A percentile compares a stretch with the other conserved stretches of the same genome.
Conservation (phyloP, 129 eudicot species). For the Smallanthus sonchifolius region DNA sequence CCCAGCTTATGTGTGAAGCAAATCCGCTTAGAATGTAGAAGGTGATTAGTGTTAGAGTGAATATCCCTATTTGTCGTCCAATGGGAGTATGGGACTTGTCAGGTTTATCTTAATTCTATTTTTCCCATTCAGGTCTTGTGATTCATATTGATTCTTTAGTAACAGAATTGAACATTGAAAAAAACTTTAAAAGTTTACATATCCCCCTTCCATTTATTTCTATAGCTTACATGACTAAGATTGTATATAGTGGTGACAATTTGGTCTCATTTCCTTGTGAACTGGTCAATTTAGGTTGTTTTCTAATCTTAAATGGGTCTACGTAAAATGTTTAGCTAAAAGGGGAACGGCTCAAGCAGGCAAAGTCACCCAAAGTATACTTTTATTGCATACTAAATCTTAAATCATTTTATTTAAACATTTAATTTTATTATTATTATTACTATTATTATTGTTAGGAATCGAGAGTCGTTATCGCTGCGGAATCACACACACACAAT, state of each 20-base stretch:
- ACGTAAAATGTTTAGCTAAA: background rate
- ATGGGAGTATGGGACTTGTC: background rate
- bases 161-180: background rate
- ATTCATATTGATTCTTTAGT: background rate
- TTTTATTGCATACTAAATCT: background rate
- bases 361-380: background rate
- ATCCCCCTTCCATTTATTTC: background rate
- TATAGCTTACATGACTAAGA: background rate
- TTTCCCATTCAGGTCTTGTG: background rate
- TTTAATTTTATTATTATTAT: background rate
- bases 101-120: background rate
- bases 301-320: background rate
- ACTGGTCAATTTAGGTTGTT: background rate
- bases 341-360: background rate
- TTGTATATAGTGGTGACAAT: background rate
- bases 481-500: no score
- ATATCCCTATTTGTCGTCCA: background rate
- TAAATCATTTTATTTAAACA: background rate
- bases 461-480: no score
- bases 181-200: no score
- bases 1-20: background rate
- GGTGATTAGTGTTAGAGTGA: background rate
- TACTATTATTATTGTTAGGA: no score
- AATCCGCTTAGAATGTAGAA: background rate
- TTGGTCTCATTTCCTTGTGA: background rate